Conservation (phyloP, 1,284 basidiomycete species). For the Leccinum fallax region DNA sequence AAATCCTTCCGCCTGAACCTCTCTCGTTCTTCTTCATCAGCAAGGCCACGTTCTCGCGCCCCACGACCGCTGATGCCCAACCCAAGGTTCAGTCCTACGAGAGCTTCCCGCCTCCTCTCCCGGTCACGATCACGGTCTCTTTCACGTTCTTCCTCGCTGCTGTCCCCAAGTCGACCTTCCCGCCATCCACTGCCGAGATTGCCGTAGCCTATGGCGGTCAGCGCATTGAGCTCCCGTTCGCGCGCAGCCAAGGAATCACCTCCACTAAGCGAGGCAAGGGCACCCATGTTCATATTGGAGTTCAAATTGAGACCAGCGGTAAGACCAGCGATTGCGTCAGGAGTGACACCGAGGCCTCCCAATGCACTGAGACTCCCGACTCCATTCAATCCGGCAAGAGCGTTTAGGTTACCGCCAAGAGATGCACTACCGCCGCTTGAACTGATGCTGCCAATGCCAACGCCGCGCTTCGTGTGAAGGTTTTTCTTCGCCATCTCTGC, state of each 20-base stretch:
- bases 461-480: slow-evolving; percentile 89
- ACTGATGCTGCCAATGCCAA: slow-evolving; percentile 47
- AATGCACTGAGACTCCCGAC: slow-evolving; percentile 26
- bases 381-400: slow-evolving; percentile 33
- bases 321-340: slow-evolving; percentile 34
- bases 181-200: slow-evolving; percentile 41
- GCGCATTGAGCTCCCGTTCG: slow-evolving; percentile 51
- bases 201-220: slow-evolving; percentile 52
- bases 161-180: slow-evolving; percentile 37
- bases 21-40: slow-evolving; percentile 64
- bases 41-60: slow-evolving; percentile 58
- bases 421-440: slow-evolving; percentile 26
- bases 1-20: slow-evolving; percentile 56
- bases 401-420: slow-evolving; percentile 28
- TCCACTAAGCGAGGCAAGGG: slow-evolving; percentile 26
- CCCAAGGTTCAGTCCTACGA: slow-evolving; percentile 43
- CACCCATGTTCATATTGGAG: slow-evolving; percentile 28
- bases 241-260: slow-evolving; percentile 40
- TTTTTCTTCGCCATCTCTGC: slow-evolving; percentile 99
- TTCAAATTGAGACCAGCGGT: slow-evolving; percentile 36
- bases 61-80: slow-evolving; percentile 46
- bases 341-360: slow-evolving; percentile 38
- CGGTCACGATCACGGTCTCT: slow-evolving; percentile 39
- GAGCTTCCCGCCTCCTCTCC: slow-evolving; percentile 43
- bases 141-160: slow-evolving; percentile 39